A percentile compares a stretch with the other conserved stretches of the same genome.
phyloP scores from a whole-genome alignment of 805 yeast genomes.

The Ogataea ramenticola region DNA sequence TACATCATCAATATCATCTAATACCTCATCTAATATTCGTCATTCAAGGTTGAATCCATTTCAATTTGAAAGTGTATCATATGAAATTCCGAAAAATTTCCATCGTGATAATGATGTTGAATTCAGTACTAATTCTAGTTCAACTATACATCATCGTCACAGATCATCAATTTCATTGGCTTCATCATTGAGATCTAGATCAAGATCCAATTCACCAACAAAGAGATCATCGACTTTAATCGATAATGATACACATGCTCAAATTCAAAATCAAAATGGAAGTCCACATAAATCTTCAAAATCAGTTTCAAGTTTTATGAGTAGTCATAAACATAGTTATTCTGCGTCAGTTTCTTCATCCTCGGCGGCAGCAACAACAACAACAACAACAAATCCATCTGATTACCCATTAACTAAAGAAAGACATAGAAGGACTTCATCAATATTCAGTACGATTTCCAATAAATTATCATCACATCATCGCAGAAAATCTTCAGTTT shows the following conservation, averaged over 20 bases:
- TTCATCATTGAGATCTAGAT: slow-evolving; percentile 1
- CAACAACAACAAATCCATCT: neutral
- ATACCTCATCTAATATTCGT: neutral
- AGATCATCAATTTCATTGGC: neutral
- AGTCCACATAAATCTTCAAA: neutral
- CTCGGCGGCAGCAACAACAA: neutral
- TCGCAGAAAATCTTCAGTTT: slow-evolving; percentile 17
- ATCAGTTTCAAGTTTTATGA: neutral
- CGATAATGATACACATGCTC: neutral
- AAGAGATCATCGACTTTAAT: slow-evolving; percentile 1
- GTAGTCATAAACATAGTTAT: neutral
- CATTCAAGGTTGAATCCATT: slow-evolving; percentile 14
- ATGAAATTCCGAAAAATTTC: slow-evolving; percentile 25
- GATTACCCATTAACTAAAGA: slow-evolving; percentile 3
- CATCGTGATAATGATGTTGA: slow-evolving; percentile 8
- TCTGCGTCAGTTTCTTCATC: neutral
- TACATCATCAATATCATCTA: neutral
- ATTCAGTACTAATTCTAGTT: slow-evolving; percentile 2
- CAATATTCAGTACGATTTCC: slow-evolving; percentile 19
- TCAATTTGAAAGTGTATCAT: slow-evolving; percentile 24
- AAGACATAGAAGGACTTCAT: slow-evolving; percentile 16
- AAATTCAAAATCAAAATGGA: no score
- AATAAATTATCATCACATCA: slow-evolving; percentile 13
- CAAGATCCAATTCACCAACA: slow-evolving; percentile 9
- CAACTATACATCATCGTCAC: slow-evolving; percentile 1